Conservation (phyloP, 2,329 filamentous ascomycete species). For the Thielaviopsis musarum region DNA sequence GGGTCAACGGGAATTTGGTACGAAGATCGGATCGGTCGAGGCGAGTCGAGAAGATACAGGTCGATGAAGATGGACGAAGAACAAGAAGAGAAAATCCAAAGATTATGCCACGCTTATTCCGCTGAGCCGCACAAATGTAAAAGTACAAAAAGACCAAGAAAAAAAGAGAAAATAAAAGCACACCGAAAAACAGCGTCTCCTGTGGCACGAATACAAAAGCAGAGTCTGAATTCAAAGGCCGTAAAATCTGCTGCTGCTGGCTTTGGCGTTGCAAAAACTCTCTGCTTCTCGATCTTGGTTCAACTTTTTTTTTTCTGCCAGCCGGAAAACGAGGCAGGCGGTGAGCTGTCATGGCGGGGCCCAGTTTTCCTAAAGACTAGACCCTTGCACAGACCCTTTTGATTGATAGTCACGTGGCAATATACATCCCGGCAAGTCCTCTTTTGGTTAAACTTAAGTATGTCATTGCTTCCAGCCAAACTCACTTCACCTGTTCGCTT, state of each 20-base stretch:
- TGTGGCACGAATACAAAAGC: background rate
- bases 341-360: slow-evolving; percentile 5
- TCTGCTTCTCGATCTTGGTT: background rate
- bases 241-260: background rate
- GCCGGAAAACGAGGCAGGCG: slow-evolving; percentile 7
- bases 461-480: background rate
- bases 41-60: background rate
- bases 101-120: background rate
- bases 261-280: background rate
- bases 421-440: background rate
- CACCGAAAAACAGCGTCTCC: background rate
- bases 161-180: background rate
- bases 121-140: background rate
- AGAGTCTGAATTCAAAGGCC: background rate
- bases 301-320: slow-evolving; percentile 13
- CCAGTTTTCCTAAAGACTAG: background rate
- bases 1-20: background rate
- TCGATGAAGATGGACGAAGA: background rate
- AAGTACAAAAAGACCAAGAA: background rate
- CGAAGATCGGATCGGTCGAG: background rate
- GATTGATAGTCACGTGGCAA: background rate
- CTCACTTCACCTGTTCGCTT: background rate
- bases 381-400: background rate
- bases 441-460: background rate
- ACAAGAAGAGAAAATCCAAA: background rate